Evolutionary conservation across 495 filamentous ascomycete genomes (phyloP), one percentile per base, ranked within the genome.

Genomic region (Penicillium dipodomyicola): DNA sequence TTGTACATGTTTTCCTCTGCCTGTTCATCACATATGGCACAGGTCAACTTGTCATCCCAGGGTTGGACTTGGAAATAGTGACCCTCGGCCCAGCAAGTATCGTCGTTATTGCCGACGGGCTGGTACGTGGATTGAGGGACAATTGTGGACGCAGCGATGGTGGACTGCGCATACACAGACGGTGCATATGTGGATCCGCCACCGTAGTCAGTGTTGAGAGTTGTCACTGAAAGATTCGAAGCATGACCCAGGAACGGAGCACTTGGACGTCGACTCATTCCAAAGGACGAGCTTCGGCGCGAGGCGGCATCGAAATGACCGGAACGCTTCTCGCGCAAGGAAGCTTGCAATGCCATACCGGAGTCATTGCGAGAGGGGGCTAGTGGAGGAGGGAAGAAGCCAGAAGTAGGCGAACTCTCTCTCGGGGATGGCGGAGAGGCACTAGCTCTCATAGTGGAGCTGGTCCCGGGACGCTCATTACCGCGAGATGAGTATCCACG

Each of bases 91-190:
- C 93, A 97, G 57, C 87, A 84, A 4, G 84, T 91, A 32, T 84
- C 92, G 37, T 96, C 91, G 3, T 88, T 90, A 64, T 96, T 95
- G 35, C 82, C 78, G 8, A 96, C 89, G 3, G 89, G 91, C 65
- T 96, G 91, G 59, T 90, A 77, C 46, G 90, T 77, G 73, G 95
- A 84, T 67, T 91, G 90, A 12, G 94, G 93, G 84, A 98, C 96
- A 64, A 98, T 87, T 0, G 94, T 98, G 14, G 91, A 96, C n/a
- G 94, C 94, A 30, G 94, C 94, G n/a, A 97, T 80, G 10, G 94
- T 98, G 15, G 92, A 96, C 64, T 93, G 90, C 3, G 94, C 94
- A 72, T 97, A 98, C 3, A 92, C 90, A 3, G 93, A 97, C 2
- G 94, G 93, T 2, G 94, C 92, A 74, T 98, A 98, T 4, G 85